Percentiles rank a stretch among this genome's conserved stretches.
phyloP scores from a whole-genome alignment of 116 monocot genomes.

The Cymodocea nodosa region DNA sequence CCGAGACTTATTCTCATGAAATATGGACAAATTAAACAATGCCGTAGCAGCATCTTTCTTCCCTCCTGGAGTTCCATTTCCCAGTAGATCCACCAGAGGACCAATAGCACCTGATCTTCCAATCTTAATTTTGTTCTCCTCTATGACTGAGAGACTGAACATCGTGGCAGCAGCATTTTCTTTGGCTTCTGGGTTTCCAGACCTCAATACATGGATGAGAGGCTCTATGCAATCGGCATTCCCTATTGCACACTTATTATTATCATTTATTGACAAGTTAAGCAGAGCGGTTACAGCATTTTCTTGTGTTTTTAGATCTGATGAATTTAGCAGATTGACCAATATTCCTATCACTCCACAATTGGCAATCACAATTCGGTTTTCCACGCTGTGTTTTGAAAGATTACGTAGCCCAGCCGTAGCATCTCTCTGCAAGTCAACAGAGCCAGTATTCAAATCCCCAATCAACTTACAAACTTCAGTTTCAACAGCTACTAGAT shows the following conservation, averaged over 20 bases:
- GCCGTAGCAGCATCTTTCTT: slow-evolving; percentile 90
- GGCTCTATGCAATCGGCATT: slow-evolving; percentile 64
- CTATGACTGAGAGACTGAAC: slow-evolving; percentile 62
- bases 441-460: slow-evolving; percentile 44
- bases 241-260: slow-evolving; percentile 60
- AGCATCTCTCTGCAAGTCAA: slow-evolving; percentile 39
- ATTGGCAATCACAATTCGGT: slow-evolving; percentile 58
- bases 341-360: slow-evolving; percentile 41
- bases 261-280: slow-evolving; percentile 64
- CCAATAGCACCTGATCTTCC: slow-evolving; percentile 50
- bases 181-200: slow-evolving; percentile 59
- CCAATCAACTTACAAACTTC: slow-evolving; percentile 35
- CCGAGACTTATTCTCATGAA: slow-evolving; percentile 63
- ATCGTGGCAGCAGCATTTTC: slow-evolving; percentile 70
- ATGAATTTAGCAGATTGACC: slow-evolving; percentile 42
- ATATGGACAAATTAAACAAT: slow-evolving; percentile 74
- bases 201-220: slow-evolving; percentile 55
- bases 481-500: slow-evolving; percentile 36
- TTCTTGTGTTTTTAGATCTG: slow-evolving; percentile 46
- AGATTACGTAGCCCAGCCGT: slow-evolving; percentile 28
- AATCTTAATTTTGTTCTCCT: slow-evolving; percentile 62
- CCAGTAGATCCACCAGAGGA: slow-evolving; percentile 60
- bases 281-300: slow-evolving; percentile 63
- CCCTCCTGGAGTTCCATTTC: slow-evolving; percentile 44
- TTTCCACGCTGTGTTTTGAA: slow-evolving; percentile 56